Evolutionary conservation across 805 yeast species (phyloP).

Genomic region (Candida awuae): DNA sequence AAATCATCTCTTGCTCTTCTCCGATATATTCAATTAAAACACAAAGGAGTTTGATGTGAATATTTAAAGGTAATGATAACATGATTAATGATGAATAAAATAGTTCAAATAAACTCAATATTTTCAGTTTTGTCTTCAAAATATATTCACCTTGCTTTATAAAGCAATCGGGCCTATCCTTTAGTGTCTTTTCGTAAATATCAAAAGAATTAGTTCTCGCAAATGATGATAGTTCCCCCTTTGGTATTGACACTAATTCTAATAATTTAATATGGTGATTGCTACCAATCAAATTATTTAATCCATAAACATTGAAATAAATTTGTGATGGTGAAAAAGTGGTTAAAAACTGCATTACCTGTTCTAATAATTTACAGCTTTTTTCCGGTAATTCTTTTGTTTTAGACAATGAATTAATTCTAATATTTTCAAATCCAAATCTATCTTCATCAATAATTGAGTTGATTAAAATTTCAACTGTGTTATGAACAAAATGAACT

Average conservation of each 20-base stretch:
- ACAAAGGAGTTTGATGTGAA: constrained; percentile 5
- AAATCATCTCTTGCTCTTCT: constrained; percentile 40
- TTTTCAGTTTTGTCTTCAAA: constrained; percentile 36
- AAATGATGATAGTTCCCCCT: constrained; percentile 10
- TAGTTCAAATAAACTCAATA: constrained; percentile 43
- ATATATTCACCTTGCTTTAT: constrained; percentile 37
- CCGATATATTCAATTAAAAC: constrained; percentile 28
- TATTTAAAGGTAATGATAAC: constrained; percentile 3
- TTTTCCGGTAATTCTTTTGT: constrained; percentile 1
- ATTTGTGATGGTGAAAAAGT: constrained; percentile 5
- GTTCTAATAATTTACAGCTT: constrained; percentile 4
- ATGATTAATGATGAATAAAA: constrained; percentile 20
- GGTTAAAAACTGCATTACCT: constrained; percentile 6
- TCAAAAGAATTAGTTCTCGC: constrained; percentile 26
- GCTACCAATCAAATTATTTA: constrained; percentile 48
- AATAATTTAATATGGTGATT: constrained; percentile 37
- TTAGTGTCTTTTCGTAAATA: constrained; percentile 13
- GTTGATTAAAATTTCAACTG: constrained; percentile 44
- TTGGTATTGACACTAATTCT: constrained; percentile 34
- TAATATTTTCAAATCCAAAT: constrained; percentile 25
- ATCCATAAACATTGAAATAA: constrained; percentile 38
- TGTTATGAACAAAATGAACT: constrained; percentile 41
- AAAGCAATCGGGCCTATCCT: constrained; percentile 8
- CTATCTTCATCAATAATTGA: constrained; percentile 29
- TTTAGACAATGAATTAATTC: constrained; percentile 3